Base-by-base conservation (phyloP, 805 yeast species). In the Kodamaea leandrae region DNA sequence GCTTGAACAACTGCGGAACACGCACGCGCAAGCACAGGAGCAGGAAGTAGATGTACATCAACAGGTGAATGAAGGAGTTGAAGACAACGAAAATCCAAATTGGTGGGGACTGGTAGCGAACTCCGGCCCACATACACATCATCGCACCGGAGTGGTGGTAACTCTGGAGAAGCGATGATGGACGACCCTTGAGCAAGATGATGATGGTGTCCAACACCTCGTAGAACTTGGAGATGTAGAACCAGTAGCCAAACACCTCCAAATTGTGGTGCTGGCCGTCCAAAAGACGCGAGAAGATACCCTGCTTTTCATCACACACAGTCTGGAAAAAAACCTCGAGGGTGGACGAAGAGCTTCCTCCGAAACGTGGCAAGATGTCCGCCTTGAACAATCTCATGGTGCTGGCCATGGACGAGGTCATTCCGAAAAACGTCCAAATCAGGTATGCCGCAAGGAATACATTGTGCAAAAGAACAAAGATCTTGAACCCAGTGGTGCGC, bases 61-160 rank as follows among this genome's bases (percentile, higher is more conserved):
- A 71, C 18, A 84, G 68, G 66, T 83, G 89, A 55, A 83, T 82
- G 57, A 83, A 77, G n/a, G 87, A 82, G 68, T 83, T 83, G 76
- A 83, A 83, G 18, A 79, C 86, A 33, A 82, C 87, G 62, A 83
- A 83, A 52, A 83, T 79, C 89, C 89, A 83, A 57, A 83, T 83
- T 25, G 89, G 89, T 4, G 88, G 86, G 10, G 86, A 74, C 38
- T 75, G 76, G 60, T 66, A 83, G 43, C 88, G 66, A 42, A 80
- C 76, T 2, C 89, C 89, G 6, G 85, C 76, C 88, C 88, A 83
- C 89, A 83, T 83, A 45, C 86, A 81, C 61, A 83, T 65, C 80
- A 83, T 83, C 36, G 89, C 89, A 18, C 89, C 89, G 4, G 88
- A 76, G 58, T 83, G 89, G 57, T 83, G 89, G 62, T 83, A 83